Evolutionary conservation across 2,329 filamentous ascomycete species (phyloP).

Genomic region (Diaporthe aspalathi): DNA sequence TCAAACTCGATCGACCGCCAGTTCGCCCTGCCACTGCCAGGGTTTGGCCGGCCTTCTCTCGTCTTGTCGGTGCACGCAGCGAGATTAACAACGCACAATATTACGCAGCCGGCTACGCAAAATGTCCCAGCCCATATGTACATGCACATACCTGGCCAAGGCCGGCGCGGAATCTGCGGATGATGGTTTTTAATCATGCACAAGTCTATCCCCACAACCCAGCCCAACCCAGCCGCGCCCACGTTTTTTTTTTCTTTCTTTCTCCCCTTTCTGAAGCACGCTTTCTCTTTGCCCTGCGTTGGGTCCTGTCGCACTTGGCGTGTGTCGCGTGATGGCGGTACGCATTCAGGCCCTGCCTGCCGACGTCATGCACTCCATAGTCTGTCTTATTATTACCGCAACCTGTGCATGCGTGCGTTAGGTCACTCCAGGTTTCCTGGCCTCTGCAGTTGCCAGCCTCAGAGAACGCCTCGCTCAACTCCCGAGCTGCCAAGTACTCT

Average conservation of each 20-base stretch:
- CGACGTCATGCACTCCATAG: conserved; percentile 29
- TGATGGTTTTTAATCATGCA: conserved; percentile 22
- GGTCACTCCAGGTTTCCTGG: conserved; percentile 11
- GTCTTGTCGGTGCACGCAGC: background rate
- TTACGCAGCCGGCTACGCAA: background rate
- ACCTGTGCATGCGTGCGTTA: background rate
- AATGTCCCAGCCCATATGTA: background rate
- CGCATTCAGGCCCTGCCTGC: conserved; percentile 22
- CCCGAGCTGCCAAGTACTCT: background rate
- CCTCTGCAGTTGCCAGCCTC: background rate
- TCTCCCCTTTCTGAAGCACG: too few relatives aligned
- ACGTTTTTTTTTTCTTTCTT: background rate
- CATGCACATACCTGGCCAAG: too few relatives aligned
- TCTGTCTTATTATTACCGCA: conserved; percentile 14
- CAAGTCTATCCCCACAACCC: background rate
- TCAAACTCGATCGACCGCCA: background rate
- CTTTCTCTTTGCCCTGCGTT: background rate
- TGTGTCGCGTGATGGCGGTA: conserved; percentile 28
- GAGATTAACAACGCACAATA: conserved; percentile 12
- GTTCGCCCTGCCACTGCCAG: background rate
- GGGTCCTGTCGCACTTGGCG: conserved; percentile 19
- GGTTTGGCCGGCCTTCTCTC: too few relatives aligned
- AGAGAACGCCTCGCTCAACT: conserved; percentile 25
- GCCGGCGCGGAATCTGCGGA: conserved; percentile 23
- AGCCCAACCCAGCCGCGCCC: conserved; percentile 11